These are phyloP conservation scores for Verticillium tricorpus DNA, from an alignment of 2,329 filamentous ascomycete species.

Conservation along the genomic window DNA sequence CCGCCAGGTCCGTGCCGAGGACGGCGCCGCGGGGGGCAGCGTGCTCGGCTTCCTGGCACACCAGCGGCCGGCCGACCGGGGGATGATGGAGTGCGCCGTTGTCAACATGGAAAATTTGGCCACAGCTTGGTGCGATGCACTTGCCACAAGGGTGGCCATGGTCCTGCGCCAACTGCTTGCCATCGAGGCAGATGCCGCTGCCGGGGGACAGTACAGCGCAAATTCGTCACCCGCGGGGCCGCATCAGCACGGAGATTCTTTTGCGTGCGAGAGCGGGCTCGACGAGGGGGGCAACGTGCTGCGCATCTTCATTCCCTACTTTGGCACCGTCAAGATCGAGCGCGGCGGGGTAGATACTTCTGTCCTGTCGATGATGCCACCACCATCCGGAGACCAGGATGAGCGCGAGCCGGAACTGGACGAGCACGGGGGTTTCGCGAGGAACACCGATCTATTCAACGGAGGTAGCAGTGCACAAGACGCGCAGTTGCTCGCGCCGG, in stretches of 20 bases:
- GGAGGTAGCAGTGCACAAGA: not conserved
- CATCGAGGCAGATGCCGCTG: not conserved
- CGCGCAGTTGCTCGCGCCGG: not conserved
- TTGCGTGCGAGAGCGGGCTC: conserved; percentile 5
- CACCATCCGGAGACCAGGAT: not conserved
- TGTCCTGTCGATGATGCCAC: not conserved
- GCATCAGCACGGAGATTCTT: conserved; percentile 11
- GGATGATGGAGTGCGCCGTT: not conserved
- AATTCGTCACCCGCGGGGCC: not conserved
- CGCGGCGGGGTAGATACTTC: conserved; percentile 9
- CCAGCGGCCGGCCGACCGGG: not conserved
- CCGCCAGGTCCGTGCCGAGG: not conserved
- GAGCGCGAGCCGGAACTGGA: too few species aligned
- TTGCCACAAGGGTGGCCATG: not conserved
- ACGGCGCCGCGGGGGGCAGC: not conserved
- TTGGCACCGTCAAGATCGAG: conserved; percentile 33
- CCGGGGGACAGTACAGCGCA: not conserved
- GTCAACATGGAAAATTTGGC: not conserved
- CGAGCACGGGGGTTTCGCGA: not conserved
- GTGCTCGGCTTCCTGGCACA: not conserved
- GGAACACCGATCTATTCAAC: not conserved
- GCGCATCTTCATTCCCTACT: conserved; percentile 35
- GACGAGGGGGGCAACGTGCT: conserved; percentile 13
- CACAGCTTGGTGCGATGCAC: not conserved
- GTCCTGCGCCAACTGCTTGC: not conserved